phyloP scores from a whole-genome alignment of 495 filamentous ascomycete genomes.

The Thozetella sp. region DNA sequence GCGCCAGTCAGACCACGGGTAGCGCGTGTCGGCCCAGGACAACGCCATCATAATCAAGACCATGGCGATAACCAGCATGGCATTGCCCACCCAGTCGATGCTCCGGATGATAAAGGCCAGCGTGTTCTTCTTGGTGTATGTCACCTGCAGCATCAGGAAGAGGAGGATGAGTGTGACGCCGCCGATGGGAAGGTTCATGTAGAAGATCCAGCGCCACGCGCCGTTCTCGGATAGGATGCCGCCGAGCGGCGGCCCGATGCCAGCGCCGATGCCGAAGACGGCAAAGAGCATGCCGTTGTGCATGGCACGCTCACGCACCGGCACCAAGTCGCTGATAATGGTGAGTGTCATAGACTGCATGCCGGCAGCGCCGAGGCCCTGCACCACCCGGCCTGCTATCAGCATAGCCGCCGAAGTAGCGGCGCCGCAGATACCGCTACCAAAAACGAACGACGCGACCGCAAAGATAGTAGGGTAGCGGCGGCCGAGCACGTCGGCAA shows the following conservation, averaged over 20 bases:
- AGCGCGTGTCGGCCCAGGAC: slow-evolving; percentile 7
- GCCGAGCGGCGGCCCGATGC: slow-evolving; percentile 71
- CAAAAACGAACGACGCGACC: slow-evolving; percentile 36
- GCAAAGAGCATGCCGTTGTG: slow-evolving; percentile 25
- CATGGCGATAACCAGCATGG: slow-evolving; percentile 23
- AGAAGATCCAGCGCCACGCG: slow-evolving; percentile 41
- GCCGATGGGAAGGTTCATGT: slow-evolving; percentile 31
- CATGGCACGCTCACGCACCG: slow-evolving; percentile 62
- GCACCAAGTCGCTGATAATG: slow-evolving; percentile 68
- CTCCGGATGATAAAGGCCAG: slow-evolving; percentile 11
- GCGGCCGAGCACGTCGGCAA: slow-evolving; percentile 16
- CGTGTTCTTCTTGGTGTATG: slow-evolving; percentile 18
- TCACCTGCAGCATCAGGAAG: slow-evolving; percentile 30
- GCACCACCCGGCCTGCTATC: slow-evolving; percentile 71
- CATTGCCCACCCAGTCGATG: slow-evolving; percentile 32
- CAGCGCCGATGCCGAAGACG: slow-evolving; percentile 65
- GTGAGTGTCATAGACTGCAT: slow-evolving; percentile 76
- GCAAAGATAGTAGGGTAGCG: slow-evolving; percentile 5
- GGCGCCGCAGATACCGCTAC: slow-evolving; percentile 35
- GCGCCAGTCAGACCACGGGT: slow-evolving; percentile 27
- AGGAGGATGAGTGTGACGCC: slow-evolving; percentile 24
- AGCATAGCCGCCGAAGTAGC: slow-evolving; percentile 54
- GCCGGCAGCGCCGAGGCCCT: slow-evolving; percentile 78
- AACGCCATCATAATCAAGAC: slow-evolving; percentile 27
- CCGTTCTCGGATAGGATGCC: slow-evolving; percentile 59